phyloP scores from a whole-genome alignment of 345 rosid genomes.

The Capsella bursapastoris region DNA sequence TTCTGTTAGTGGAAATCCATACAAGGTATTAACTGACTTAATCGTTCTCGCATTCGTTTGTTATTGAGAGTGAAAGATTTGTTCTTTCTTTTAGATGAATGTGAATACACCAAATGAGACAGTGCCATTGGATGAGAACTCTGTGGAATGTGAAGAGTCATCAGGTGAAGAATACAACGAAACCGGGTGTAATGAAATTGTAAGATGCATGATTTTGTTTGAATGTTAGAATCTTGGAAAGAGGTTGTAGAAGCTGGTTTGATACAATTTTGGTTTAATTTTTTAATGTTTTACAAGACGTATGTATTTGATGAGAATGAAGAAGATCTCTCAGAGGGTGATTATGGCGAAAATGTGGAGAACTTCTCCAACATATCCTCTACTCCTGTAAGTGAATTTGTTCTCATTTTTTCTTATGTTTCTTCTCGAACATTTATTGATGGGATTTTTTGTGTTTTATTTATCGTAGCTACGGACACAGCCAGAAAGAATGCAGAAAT shows the following conservation, averaged over 20 bases:
- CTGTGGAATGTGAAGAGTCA: slow-evolving; percentile 12
- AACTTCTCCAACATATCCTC: slow-evolving; percentile 6
- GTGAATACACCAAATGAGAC: slow-evolving; percentile 2
- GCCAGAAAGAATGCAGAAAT: slow-evolving; percentile 34
- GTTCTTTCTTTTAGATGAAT: slow-evolving; percentile 8
- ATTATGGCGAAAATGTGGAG: slow-evolving; percentile 28
- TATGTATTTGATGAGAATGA: slow-evolving; percentile 31
- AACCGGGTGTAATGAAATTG: slow-evolving; percentile 28
- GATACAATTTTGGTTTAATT: not conserved
- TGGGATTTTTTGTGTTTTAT: slow-evolving; percentile 2
- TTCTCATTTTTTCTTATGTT: not conserved
- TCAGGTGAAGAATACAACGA: not conserved
- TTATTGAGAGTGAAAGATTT: slow-evolving; percentile 19
- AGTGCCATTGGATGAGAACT: not conserved
- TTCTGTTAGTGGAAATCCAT: slow-evolving; percentile 29
- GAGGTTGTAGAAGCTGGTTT: slow-evolving; percentile 23
- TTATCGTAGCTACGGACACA: slow-evolving; percentile 31
- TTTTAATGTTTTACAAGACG: slow-evolving; percentile 19
- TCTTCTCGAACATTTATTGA: slow-evolving; percentile 17
- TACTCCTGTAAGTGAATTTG: slow-evolving; percentile 27
- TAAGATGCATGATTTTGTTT: not conserved
- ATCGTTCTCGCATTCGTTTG: not conserved
- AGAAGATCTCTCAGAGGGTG: slow-evolving; percentile 35
- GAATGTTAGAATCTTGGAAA: slow-evolving; percentile 11
- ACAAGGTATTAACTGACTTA: slow-evolving; percentile 21